These are phyloP conservation scores for Backusella tuberculispora DNA, from an alignment of 192 early-diverging fungal species.

Conservation along the genomic window DNA sequence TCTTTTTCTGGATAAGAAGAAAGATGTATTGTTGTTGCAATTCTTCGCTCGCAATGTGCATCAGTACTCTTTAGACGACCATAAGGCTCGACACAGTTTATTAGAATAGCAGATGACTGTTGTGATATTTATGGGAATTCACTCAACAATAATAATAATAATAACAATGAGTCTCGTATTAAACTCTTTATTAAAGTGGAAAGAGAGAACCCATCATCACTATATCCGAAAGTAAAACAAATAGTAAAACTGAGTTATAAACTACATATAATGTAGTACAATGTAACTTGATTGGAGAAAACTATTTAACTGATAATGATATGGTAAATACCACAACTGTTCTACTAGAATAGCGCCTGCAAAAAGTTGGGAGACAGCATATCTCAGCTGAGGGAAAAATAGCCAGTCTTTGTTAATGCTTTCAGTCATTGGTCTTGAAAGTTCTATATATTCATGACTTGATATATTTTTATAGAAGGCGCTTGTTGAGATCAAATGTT, in stretches of 20 bases:
- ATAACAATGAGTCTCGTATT: too few relatives aligned
- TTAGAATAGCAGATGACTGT: background rate
- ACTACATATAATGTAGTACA: too few relatives aligned
- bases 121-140: too few relatives aligned
- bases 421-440: slow-evolving; percentile 2
- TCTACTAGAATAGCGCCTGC: background rate
- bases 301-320: too few relatives aligned
- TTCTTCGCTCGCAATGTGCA: slow-evolving; percentile 9
- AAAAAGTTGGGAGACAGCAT: background rate
- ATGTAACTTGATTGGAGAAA: too few relatives aligned
- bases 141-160: too few relatives aligned
- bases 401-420: slow-evolving; percentile 6
- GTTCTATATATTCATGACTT: slow-evolving; percentile 12
- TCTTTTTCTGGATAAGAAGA: slow-evolving; percentile 12
- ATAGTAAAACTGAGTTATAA: too few relatives aligned
- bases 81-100: background rate
- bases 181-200: too few relatives aligned
- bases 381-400: background rate
- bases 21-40: slow-evolving; percentile 2
- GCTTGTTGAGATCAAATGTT: background rate
- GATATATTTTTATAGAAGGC: background rate
- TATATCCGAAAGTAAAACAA: too few relatives aligned
- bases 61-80: slow-evolving; percentile 16
- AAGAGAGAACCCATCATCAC: too few relatives aligned
- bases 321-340: too few relatives aligned